Base-by-base conservation (phyloP, 2,329 filamentous ascomycete species). In the Aureobasidium sp. region DNA sequence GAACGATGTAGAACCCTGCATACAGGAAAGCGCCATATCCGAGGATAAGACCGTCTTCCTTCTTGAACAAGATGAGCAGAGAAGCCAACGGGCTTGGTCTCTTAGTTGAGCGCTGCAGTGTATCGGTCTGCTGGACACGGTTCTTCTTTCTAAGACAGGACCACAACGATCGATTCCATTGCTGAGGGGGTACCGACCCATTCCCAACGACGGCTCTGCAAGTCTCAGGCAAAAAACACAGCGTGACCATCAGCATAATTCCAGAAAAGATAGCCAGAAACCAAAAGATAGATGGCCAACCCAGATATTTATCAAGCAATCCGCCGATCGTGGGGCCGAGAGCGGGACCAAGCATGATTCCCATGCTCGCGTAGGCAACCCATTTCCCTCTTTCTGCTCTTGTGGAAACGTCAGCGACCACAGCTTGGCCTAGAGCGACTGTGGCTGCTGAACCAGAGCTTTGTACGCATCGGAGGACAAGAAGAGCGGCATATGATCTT, bases 241-340 rank as follows among this genome's bases (percentile, higher is more conserved):
- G 62, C 2, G 81, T 55, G 0, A 77, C 11, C 7, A 77, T 13
- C 8, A 82, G 66, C 55, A 78, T 79, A 29, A 67, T 71, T 0
- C 76, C 80, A 0, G 80, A 74, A 58, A 83, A 76, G 25, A 87
- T 85, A 36, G 81, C 75, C 6, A 88, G 75, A 66, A 87, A 85
- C 84, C 84, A 87, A 68, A 88, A 88, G 9, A 87, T 81, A 2
- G 79, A 77, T 45, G 79, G 75, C 85, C 85, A 88, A 0, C 84
- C 85, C 0, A 87, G 69, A 47, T 79, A 78, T 55, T 83, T 79
- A 0, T 80, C 77, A 0, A 88, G 67, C 0, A 81, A 71, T 10
- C 85, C 86, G 0, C 85, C 85, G 29, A 88, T 80, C 0, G 85
- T 78, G 0, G 86, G 85, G 0, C 82, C 84, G 11, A 87, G 67